Conservation (phyloP, 345 rosid species). For the Toxicodendron radicans region DNA sequence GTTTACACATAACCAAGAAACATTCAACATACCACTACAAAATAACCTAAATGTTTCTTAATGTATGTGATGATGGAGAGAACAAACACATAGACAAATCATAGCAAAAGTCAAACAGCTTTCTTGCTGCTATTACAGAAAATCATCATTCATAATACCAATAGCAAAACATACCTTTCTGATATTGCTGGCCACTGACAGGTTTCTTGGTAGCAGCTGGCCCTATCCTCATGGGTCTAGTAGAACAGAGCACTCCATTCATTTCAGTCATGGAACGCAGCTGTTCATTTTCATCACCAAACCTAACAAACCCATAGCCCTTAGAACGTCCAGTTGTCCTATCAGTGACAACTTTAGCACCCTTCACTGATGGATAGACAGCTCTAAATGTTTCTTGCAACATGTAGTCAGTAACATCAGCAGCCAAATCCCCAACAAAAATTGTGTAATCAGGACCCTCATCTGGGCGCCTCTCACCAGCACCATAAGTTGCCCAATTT, state of each 20-base stretch:
- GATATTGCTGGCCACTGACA: constrained; percentile 56
- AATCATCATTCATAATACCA: background rate
- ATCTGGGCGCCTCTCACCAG: constrained; percentile 87
- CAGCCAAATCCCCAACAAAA: constrained; percentile 91
- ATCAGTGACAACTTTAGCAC: constrained; percentile 92
- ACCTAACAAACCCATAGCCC: constrained; percentile 96
- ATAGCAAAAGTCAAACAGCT: constrained; percentile 12
- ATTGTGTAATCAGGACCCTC: constrained; percentile 83
- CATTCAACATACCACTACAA: constrained; percentile 33
- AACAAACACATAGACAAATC: constrained; percentile 7
- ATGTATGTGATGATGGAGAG: constrained; percentile 3
- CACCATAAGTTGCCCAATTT: constrained; percentile 89
- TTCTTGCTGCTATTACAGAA: constrained; percentile 10
- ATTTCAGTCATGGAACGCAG: constrained; percentile 87
- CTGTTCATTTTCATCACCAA: constrained; percentile 85
- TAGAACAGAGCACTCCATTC: constrained; percentile 82
- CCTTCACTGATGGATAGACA: constrained; percentile 68
- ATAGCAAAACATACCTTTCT: constrained; percentile 53
- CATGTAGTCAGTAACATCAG: constrained; percentile 79
- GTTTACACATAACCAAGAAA: constrained; percentile 12
- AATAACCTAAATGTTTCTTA: constrained; percentile 9
- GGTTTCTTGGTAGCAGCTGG: constrained; percentile 90
- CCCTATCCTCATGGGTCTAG: constrained; percentile 93
- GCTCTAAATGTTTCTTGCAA: constrained; percentile 76
- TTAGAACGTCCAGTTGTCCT: constrained; percentile 89